Evolutionary conservation across 345 rosid species (phyloP), one percentile per base, ranked within the genome.

Genomic region (Pistacia integerrima): DNA sequence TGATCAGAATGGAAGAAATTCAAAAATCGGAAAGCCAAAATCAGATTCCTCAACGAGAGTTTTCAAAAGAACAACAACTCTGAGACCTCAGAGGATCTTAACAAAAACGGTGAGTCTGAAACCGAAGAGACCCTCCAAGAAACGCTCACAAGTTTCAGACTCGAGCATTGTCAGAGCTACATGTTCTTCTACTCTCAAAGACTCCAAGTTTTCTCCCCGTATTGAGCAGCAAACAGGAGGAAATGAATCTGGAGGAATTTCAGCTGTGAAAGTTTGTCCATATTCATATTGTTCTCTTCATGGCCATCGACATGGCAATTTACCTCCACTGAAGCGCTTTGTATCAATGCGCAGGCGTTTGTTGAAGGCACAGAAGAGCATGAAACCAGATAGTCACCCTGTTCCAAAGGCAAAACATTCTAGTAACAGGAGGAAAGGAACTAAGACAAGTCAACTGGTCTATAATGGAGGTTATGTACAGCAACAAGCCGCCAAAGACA

Each of bases 251-350:
- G 79, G 76, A 64, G 84, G 69, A 64, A 57, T 70, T 80, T 71
- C 85, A 18, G 71, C 41, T 2, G 51, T 51, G 74, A 85, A 83
- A 76, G 87, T 85, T 35, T 96, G 99, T 71, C 79, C 79, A 1
- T 97, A 92, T 74, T 89, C 83, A 80, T 97, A 94, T 64, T 97
- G 99, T 71, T 97, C 99, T 70, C 86, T 97, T 41, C 99, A 97
- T 11, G 94, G 97, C 33, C 93, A 87, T 75, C 82, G 66, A 65
- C 95, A 88, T 73, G 84, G 82, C 8, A 62, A 28, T 82, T 75
- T 81, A 13, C 91, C 91, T 33, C 85, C 92, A 33, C 28, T 91
- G 81, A 90, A 85, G 85, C 87, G 84, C 70, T 85, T 91, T 80
- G 87, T 86, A 52, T 89, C 94, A 8, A 87, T 87, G 84, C 85